Percentiles rank a stretch among this genome's conserved stretches.
Conservation (phyloP, 1,139 yeast genomes). For the Pichia sp. region DNA sequence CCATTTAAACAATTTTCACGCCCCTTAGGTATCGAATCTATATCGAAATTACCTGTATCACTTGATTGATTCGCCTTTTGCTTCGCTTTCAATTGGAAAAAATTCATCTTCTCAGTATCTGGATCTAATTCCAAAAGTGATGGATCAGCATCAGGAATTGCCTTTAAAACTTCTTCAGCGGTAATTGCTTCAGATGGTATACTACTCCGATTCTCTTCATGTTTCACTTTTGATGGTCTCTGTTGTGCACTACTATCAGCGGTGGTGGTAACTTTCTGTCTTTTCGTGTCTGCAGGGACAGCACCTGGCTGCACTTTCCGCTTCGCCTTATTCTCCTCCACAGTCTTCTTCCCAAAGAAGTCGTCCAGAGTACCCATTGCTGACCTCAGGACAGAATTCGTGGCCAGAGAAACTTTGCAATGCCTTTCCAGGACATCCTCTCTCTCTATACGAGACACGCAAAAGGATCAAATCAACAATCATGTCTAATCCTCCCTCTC, state of each 20-base stretch:
- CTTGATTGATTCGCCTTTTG: constrained; percentile 21
- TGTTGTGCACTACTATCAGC: not conserved
- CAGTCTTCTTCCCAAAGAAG: constrained; percentile 14
- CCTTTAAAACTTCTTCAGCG: constrained; percentile 49
- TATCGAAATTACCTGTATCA: constrained; percentile 23
- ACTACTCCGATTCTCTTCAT: not conserved
- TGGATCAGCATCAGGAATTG: constrained; percentile 58
- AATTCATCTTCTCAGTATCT: constrained; percentile 46
- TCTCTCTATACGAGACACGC: no score
- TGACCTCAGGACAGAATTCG: no score
- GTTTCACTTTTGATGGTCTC: not conserved
- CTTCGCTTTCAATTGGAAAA: constrained; percentile 41
- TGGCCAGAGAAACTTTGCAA: no score
- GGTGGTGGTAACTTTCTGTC: not conserved
- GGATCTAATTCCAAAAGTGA: constrained; percentile 41
- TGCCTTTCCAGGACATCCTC: no score
- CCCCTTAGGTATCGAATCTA: constrained; percentile 53
- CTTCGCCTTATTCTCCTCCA: constrained; percentile 8
- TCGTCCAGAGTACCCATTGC: constrained; percentile 16
- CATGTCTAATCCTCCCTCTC: no score
- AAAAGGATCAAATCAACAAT: no score
- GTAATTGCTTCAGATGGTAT: constrained; percentile 13
- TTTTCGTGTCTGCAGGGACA: not conserved
- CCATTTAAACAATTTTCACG: constrained; percentile 80
- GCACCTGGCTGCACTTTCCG: constrained; percentile 2